Evolutionary conservation across 345 rosid species (phyloP).

Genomic region (Mallotus nudiflorus): DNA sequence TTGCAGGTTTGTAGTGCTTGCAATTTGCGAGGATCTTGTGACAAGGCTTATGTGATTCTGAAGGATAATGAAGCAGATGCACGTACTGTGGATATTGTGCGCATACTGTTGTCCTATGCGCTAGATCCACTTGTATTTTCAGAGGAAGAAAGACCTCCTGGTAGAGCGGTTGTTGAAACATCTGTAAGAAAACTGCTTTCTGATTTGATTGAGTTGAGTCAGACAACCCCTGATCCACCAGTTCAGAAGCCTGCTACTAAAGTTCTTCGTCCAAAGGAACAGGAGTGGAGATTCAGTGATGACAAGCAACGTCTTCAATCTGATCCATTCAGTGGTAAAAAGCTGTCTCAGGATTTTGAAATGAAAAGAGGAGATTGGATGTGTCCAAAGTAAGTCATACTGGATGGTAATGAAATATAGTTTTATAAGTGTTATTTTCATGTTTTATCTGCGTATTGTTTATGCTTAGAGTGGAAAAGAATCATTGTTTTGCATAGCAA

Average conservation of each 20-base stretch:
- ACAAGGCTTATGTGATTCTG: slow-evolving; percentile 75
- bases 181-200: slow-evolving; percentile 72
- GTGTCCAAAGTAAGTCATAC: slow-evolving; percentile 71
- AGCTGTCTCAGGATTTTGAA: slow-evolving; percentile 41
- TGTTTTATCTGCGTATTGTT: slow-evolving; percentile 2
- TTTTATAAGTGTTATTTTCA: not conserved
- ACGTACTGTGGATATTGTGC: slow-evolving; percentile 84
- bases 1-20: slow-evolving; percentile 79
- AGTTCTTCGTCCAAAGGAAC: slow-evolving; percentile 29
- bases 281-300: not conserved
- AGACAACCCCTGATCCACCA: slow-evolving; percentile 52
- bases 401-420: not conserved
- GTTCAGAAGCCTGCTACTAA: slow-evolving; percentile 48
- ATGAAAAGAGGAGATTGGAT: slow-evolving; percentile 79
- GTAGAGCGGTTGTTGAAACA: slow-evolving; percentile 50
- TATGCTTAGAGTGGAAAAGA: not conserved
- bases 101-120: slow-evolving; percentile 61
- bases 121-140: slow-evolving; percentile 66
- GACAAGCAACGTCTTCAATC: not conserved
- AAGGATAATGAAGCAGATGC: slow-evolving; percentile 70
- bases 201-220: slow-evolving; percentile 68
- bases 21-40: slow-evolving; percentile 82
- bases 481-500: not conserved
- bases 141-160: slow-evolving; percentile 51
- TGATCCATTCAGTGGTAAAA: slow-evolving; percentile 19